A percentile compares a stretch with the other conserved stretches of the same genome.
These are phyloP conservation scores for Cyberlindnera americana DNA, from an alignment of 805 yeast species.

Conservation along the genomic window DNA sequence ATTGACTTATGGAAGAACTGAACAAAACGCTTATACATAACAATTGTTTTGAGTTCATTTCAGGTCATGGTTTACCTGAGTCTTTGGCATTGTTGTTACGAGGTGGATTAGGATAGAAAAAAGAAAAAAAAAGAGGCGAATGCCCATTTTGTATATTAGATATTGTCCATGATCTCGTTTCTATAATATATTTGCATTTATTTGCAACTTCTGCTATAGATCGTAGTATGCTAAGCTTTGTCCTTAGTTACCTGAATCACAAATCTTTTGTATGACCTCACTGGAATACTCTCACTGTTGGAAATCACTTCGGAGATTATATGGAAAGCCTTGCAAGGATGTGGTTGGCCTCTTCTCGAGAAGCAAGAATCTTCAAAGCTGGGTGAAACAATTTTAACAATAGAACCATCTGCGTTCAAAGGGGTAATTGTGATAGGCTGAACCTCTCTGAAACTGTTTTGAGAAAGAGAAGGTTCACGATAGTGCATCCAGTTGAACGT, in stretches of 20 bases:
- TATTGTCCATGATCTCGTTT: neutral
- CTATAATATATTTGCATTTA: too few relatives aligned
- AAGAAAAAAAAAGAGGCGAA: neutral
- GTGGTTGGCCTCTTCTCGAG: neutral
- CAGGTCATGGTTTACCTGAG: neutral
- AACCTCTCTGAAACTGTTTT: constrained; percentile 22
- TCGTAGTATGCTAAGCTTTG: too few relatives aligned
- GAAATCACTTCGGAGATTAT: constrained; percentile 27
- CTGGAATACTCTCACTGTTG: too few relatives aligned
- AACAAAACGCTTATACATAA: neutral
- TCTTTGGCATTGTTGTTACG: neutral
- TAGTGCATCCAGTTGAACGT: constrained; percentile 28
- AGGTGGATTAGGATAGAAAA: neutral
- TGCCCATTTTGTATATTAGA: neutral
- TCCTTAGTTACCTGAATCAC: too few relatives aligned
- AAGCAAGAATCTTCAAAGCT: constrained; percentile 12
- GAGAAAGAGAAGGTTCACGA: constrained; percentile 22
- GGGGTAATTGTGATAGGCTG: constrained; percentile 17
- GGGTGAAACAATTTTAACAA: constrained; percentile 20
- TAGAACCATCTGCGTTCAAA: constrained; percentile 9
- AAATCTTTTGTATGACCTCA: too few relatives aligned
- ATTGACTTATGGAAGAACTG: constrained; percentile 1
- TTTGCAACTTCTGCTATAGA: too few relatives aligned
- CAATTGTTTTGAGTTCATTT: neutral
- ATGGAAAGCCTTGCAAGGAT: constrained; percentile 23